phyloP scores from a whole-genome alignment of 306 rosid species.

The Rosa lucieae region DNA sequence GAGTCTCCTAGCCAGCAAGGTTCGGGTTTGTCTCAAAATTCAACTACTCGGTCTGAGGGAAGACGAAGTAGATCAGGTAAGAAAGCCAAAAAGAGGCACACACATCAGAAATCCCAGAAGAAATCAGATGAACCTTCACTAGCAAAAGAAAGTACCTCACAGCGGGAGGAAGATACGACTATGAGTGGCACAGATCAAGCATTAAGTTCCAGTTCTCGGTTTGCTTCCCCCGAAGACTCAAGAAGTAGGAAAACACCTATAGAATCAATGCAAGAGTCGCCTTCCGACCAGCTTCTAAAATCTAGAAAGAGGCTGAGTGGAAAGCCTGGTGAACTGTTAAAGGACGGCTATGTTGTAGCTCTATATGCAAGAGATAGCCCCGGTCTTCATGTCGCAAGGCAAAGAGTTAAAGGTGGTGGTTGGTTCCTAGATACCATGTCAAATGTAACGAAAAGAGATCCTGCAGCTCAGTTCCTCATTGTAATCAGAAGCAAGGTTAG shows the following conservation, averaged over 20 bases:
- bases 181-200: conserved; percentile 98
- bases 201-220: conserved; percentile 72
- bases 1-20: conserved; percentile 61
- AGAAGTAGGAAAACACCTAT: conserved; percentile 79
- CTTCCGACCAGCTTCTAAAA: conserved; percentile 49
- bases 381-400: conserved; percentile 76
- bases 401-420: conserved; percentile 92
- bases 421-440: conserved; percentile 85
- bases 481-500: conserved; percentile 85
- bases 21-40: conserved; percentile 70
- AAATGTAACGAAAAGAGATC: conserved; percentile 90
- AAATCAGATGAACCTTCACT: conserved; percentile 58
- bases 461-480: conserved; percentile 91
- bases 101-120: conserved; percentile 71
- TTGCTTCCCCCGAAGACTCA: conserved; percentile 70
- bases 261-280: conserved; percentile 69
- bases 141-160: conserved; percentile 76
- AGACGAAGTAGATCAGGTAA: conserved; percentile 89
- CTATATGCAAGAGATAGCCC: conserved; percentile 71
- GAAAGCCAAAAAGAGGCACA: conserved; percentile 91
- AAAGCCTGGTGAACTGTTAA: conserved; percentile 70
- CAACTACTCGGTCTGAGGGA: conserved; percentile 65
- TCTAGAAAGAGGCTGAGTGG: conserved; percentile 60
- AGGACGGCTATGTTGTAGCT: conserved; percentile 84
- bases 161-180: conserved; percentile 74